These are phyloP conservation scores for Syzygium aqueum DNA, from an alignment of 345 rosid species.

Conservation along the genomic window DNA sequence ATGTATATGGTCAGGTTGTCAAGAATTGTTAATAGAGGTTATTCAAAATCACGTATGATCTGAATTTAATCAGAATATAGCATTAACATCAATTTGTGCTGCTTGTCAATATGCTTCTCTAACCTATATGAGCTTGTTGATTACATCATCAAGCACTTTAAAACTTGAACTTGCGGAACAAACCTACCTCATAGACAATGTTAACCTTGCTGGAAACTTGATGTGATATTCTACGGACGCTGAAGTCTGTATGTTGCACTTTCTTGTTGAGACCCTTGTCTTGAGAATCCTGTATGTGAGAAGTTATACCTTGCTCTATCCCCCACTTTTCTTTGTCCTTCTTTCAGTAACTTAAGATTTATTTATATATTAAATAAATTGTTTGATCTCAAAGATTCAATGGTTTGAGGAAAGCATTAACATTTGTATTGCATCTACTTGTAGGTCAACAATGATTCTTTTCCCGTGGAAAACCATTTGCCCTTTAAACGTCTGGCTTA, in stretches of 20 bases:
- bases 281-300: not conserved
- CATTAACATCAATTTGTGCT: not conserved
- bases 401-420: not conserved
- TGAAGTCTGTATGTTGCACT: not conserved
- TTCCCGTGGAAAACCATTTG: slow-evolving; percentile 36
- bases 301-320: not conserved
- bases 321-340: not conserved
- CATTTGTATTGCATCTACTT: not conserved
- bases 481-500: slow-evolving; percentile 71
- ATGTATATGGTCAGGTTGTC: slow-evolving; percentile 79
- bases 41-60: slow-evolving; percentile 64
- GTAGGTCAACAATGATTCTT: slow-evolving; percentile 40
- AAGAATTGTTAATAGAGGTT: slow-evolving; percentile 45
- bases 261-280: not conserved
- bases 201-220: not conserved
- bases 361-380: not conserved
- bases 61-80: not conserved
- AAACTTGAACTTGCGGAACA: not conserved
- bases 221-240: not conserved
- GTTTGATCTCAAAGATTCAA: not conserved
- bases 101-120: not conserved
- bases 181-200: not conserved
- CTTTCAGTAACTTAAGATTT: not conserved
- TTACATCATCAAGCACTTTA: not conserved
- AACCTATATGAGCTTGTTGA: not conserved